Percentiles rank a stretch among this genome's conserved stretches.
These are phyloP conservation scores for Casuarina glauca DNA, from an alignment of 306 rosid genomes.

Conservation along the genomic window DNA sequence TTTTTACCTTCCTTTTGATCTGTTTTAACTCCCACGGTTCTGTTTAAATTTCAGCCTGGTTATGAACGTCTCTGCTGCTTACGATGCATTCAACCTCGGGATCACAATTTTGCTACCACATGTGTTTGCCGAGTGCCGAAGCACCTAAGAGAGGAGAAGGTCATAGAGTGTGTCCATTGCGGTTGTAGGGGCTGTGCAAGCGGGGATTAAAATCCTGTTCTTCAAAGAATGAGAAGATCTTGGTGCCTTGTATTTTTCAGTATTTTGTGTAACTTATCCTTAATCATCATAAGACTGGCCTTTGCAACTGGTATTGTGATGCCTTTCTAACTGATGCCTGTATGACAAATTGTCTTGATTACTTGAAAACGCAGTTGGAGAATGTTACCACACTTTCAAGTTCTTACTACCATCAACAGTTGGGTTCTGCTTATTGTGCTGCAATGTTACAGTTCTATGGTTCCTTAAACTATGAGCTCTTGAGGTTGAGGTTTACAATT, in stretches of 20 bases:
- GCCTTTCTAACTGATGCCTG: background rate
- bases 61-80: slow-evolving; percentile 88
- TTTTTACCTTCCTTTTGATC: background rate
- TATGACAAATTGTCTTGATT: slow-evolving; percentile 1
- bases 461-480: too few relatives aligned
- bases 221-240: background rate
- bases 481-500: too few relatives aligned
- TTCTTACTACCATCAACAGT: background rate
- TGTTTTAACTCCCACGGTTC: slow-evolving; percentile 11
- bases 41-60: slow-evolving; percentile 63
- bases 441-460: too few relatives aligned
- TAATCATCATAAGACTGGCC: background rate
- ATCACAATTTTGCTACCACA: slow-evolving; percentile 88
- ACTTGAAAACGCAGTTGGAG: background rate
- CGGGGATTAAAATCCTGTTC: slow-evolving; percentile 55
- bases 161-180: slow-evolving; percentile 86
- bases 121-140: slow-evolving; percentile 91
- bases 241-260: slow-evolving; percentile 4
- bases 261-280: background rate
- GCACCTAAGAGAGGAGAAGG: slow-evolving; percentile 87
- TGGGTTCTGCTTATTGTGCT: background rate
- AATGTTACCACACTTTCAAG: background rate
- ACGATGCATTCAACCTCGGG: slow-evolving; percentile 89
- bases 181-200: slow-evolving; percentile 93
- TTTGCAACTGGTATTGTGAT: background rate